Percentiles rank a stretch among this genome's conserved stretches.
Conservation (phyloP, 345 rosid species). For the Syzygium aqueum region DNA sequence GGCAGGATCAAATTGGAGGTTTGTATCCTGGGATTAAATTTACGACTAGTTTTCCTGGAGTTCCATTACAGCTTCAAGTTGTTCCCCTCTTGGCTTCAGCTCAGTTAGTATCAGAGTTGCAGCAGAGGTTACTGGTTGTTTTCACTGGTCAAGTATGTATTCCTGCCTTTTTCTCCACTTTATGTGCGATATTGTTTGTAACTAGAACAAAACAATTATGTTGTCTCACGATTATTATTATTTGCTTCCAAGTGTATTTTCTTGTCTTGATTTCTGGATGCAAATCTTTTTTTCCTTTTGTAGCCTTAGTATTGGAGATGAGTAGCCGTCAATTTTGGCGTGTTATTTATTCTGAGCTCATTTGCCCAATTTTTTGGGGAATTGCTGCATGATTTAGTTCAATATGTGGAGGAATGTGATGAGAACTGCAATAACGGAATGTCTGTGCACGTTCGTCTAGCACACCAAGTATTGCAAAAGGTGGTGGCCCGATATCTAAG, state of each 20-base stretch:
- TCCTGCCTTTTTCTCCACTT: neutral
- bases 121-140: conserved; percentile 72
- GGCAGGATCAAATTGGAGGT: conserved; percentile 99
- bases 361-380: neutral
- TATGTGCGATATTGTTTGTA: neutral
- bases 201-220: neutral
- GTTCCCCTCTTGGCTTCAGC: conserved; percentile 64
- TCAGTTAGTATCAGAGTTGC: conserved; percentile 53
- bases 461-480: conserved; percentile 88
- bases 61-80: conserved; percentile 86
- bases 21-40: conserved; percentile 82
- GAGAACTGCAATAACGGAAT: neutral
- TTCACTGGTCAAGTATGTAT: conserved; percentile 90
- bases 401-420: neutral
- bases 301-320: neutral
- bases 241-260: neutral
- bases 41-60: conserved; percentile 85
- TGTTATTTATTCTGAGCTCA: neutral
- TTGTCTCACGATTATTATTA: neutral
- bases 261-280: neutral
- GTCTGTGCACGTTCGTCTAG: conserved; percentile 69
- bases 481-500: conserved; percentile 76
- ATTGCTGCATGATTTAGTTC: neutral
- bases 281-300: neutral
- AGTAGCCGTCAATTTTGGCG: neutral